Conservation (phyloP, 768 basidiomycete species). For the Infundibulicybe gibba region DNA sequence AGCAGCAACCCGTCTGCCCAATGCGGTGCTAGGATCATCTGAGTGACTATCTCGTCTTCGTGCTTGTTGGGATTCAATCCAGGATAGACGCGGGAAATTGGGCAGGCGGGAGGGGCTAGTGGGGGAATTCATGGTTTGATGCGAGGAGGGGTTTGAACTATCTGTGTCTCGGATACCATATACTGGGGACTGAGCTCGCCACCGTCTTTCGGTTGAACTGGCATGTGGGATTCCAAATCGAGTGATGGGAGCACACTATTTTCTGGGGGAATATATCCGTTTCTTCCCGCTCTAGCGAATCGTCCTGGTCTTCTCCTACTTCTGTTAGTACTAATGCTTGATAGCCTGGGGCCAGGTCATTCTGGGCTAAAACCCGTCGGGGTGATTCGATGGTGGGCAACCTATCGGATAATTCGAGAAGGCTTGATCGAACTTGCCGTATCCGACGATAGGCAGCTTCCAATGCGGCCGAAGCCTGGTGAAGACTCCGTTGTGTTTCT, state of each 20-base stretch:
- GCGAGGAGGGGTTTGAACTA: slow-evolving; percentile 1
- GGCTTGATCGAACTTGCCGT: slow-evolving; percentile 48
- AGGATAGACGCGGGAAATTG: slow-evolving; percentile 17
- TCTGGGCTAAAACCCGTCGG: slow-evolving; percentile 5
- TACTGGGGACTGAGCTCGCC: background rate
- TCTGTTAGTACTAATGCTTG: slow-evolving; percentile 31
- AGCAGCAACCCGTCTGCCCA: slow-evolving; percentile 38
- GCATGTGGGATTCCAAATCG: too few species aligned
- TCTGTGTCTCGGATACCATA: slow-evolving; percentile 1
- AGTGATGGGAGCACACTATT: too few species aligned
- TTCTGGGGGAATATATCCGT: background rate
- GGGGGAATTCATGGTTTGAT: slow-evolving; percentile 5
- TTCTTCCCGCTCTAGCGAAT: slow-evolving; percentile 3
- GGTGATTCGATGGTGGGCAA: slow-evolving; percentile 15
- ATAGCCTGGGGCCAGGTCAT: slow-evolving; percentile 36
- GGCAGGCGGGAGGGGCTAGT: slow-evolving; percentile 10
- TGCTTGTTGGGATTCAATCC: slow-evolving; percentile 18
- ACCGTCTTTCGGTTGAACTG: too few species aligned
- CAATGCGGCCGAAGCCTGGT: slow-evolving; percentile 49
- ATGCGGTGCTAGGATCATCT: slow-evolving; percentile 32
- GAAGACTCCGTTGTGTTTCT: slow-evolving; percentile 34
- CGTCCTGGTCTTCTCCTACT: slow-evolving; percentile 6
- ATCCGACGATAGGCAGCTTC: slow-evolving; percentile 54
- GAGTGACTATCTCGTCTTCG: slow-evolving; percentile 17
- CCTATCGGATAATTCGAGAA: slow-evolving; percentile 41